phyloP scores from a whole-genome alignment of 148 eudicot genomes.

The Suaeda aralocaspica region DNA sequence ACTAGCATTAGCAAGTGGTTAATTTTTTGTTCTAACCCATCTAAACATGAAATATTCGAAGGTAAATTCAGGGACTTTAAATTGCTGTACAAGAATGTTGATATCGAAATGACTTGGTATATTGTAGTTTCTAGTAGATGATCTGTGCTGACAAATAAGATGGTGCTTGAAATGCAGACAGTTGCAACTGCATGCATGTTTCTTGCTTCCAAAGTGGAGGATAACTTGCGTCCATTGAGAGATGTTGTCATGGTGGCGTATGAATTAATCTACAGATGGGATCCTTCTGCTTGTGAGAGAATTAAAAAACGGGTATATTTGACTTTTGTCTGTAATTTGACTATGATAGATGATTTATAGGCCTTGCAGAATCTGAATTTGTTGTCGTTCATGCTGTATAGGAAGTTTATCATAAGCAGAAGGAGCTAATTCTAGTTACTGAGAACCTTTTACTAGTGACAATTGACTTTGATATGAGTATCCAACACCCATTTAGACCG shows the following conservation, averaged over 20 bases:
- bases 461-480: slow-evolving; percentile 59
- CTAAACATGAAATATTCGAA: not conserved
- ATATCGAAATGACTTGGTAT: not conserved
- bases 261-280: slow-evolving; percentile 58
- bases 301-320: slow-evolving; percentile 60
- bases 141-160: not conserved
- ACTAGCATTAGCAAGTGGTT: not conserved
- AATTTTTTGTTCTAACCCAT: not conserved
- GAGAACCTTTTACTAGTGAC: slow-evolving; percentile 59
- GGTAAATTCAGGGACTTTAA: slow-evolving; percentile 7
- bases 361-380: slow-evolving; percentile 7
- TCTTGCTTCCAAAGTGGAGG: slow-evolving; percentile 72
- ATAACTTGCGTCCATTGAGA: slow-evolving; percentile 47
- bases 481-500: slow-evolving; percentile 66
- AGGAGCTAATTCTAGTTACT: slow-evolving; percentile 46
- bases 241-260: slow-evolving; percentile 62
- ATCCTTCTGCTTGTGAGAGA: slow-evolving; percentile 59
- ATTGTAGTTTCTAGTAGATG: slow-evolving; percentile 3
- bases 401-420: slow-evolving; percentile 64
- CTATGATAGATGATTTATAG: not conserved
- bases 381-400: slow-evolving; percentile 29
- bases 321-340: not conserved
- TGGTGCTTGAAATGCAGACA: slow-evolving; percentile 41
- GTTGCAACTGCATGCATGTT: slow-evolving; percentile 67
- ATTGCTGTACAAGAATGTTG: not conserved